Evolutionary conservation across 2,329 filamentous ascomycete genomes (phyloP).

Genomic region (Fusarium sp.): DNA sequence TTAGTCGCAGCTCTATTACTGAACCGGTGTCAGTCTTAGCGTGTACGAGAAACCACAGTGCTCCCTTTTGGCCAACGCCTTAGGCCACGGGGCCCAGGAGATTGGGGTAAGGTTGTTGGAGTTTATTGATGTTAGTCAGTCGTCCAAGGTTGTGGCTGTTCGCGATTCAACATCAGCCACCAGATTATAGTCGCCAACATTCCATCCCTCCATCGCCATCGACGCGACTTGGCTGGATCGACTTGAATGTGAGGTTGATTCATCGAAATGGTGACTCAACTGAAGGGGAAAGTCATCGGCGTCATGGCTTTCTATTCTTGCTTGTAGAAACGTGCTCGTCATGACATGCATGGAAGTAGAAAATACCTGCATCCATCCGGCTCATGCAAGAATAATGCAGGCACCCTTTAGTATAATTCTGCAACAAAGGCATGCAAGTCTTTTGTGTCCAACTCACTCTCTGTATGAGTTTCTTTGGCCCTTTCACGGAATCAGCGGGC

Average conservation of each 20-base stretch:
- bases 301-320: conserved; percentile 26
- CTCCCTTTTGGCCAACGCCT: conserved; percentile 29
- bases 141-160: not conserved
- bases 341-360: conserved; percentile 40
- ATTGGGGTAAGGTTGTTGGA: conserved; percentile 39
- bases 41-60: conserved; percentile 3
- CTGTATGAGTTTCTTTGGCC: conserved; percentile 19
- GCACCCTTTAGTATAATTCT: conserved; percentile 1
- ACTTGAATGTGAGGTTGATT: conserved; percentile 9
- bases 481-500: conserved; percentile 20
- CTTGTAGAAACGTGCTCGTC: conserved; percentile 35
- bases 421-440: conserved; percentile 1
- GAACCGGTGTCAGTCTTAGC: conserved; percentile 30
- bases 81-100: conserved; percentile 34
- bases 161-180: conserved; percentile 28
- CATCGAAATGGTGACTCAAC: conserved; percentile 22
- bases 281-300: conserved; percentile 12
- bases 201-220: conserved; percentile 21
- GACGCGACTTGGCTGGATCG: not conserved
- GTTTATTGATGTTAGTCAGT: conserved; percentile 20
- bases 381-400: conserved; percentile 26
- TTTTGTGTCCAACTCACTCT: conserved; percentile 23
- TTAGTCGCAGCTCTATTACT: conserved; percentile 19
- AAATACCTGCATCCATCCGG: conserved; percentile 10
- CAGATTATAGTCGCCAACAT: conserved; percentile 30